Evolutionary conservation across 2,329 filamentous ascomycete species (phyloP).

Genomic region (Colletotrichum karsti): DNA sequence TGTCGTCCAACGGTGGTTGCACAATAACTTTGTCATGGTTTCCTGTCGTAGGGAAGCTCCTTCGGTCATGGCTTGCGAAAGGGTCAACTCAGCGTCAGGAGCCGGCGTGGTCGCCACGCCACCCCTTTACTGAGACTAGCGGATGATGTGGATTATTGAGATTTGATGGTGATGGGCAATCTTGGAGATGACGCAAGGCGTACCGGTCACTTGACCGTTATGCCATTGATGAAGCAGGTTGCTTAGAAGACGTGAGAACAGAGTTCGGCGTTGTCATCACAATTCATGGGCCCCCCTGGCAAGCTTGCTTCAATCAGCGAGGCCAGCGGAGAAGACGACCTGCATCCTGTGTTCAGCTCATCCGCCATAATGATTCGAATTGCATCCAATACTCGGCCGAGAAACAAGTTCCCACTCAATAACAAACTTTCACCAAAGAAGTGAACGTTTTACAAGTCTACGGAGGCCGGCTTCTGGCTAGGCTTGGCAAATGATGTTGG

Average conservation of each 20-base stretch:
- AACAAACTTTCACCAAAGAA: neutral
- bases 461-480: neutral
- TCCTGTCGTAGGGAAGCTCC: neutral
- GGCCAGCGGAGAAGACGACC: neutral
- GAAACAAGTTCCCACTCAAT: neutral
- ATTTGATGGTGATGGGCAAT: neutral
- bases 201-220: neutral
- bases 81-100: neutral
- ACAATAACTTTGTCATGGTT: constrained; percentile 9
- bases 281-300: constrained; percentile 2
- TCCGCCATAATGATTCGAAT: neutral
- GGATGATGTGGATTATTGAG: neutral
- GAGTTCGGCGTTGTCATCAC: neutral
- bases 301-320: neutral
- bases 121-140: neutral
- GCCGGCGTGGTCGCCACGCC: neutral
- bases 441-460: neutral
- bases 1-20: neutral
- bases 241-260: neutral
- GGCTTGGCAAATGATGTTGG: constrained; percentile 12
- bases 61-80: constrained; percentile 2
- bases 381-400: constrained; percentile 10
- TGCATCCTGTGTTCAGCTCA: neutral
- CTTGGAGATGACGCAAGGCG: neutral
- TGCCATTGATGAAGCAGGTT: constrained; percentile 3